Evolutionary conservation across 495 filamentous ascomycete genomes (phyloP).

Genomic region (Pseudoneurospora amorphoporcata): DNA sequence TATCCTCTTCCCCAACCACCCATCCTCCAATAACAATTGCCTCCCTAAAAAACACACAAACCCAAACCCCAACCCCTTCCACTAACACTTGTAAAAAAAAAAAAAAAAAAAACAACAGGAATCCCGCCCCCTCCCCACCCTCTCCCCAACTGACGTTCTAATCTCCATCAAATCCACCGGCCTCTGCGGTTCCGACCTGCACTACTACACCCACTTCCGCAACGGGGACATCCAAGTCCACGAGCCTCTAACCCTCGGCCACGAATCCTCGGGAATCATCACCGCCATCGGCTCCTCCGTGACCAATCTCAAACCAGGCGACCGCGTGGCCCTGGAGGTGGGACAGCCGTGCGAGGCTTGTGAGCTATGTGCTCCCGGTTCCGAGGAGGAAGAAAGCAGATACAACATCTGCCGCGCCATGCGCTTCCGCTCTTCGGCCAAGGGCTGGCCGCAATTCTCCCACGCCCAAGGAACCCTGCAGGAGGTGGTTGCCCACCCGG

Average conservation of each 20-base stretch:
- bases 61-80: not conserved
- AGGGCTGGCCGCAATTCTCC: constrained; percentile 44
- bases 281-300: constrained; percentile 42
- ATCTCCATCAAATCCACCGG: constrained; percentile 49
- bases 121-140: constrained; percentile 30
- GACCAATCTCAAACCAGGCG: constrained; percentile 41
- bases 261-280: constrained; percentile 50
- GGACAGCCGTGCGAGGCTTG: constrained; percentile 70
- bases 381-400: constrained; percentile 35
- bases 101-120: constrained; percentile 35
- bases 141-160: constrained; percentile 43
- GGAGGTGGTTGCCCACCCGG: constrained; percentile 67
- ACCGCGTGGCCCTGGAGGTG: constrained; percentile 74
- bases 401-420: constrained; percentile 83
- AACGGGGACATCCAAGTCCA: constrained; percentile 56
- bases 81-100: not conserved
- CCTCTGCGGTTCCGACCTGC: constrained; percentile 59
- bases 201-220: constrained; percentile 57
- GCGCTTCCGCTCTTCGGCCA: constrained; percentile 70
- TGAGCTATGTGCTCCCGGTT: constrained; percentile 39
- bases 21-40: not conserved
- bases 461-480: constrained; percentile 79
- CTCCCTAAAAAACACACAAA: not conserved
- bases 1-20: not conserved
- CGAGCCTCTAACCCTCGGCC: constrained; percentile 53